A percentile compares a stretch with the other conserved stretches of the same genome.
Conservation (phyloP, 495 filamentous ascomycete genomes). For the Penicillium argentinense region DNA sequence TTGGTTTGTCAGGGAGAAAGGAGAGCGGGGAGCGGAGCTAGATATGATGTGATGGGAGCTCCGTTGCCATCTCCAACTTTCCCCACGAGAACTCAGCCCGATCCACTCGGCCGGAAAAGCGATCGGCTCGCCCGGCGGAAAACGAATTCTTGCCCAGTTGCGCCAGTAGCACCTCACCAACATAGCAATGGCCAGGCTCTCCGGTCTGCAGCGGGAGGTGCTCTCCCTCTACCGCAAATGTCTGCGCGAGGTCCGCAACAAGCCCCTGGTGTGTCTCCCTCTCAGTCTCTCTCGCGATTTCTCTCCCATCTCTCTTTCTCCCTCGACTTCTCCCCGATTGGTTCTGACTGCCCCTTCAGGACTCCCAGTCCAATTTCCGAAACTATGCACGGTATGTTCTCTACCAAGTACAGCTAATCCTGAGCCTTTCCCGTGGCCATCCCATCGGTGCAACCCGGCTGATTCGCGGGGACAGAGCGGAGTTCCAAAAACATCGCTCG, state of each 20-base stretch:
- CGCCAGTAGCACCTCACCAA: constrained; percentile 3
- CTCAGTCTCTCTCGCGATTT: neutral
- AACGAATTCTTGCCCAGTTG: constrained; percentile 18
- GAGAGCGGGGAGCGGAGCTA: too few relatives aligned
- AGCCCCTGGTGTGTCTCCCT: constrained; percentile 63
- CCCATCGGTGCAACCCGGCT: constrained; percentile 11
- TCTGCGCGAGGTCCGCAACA: constrained; percentile 74
- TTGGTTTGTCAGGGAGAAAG: too few relatives aligned
- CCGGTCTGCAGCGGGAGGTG: constrained; percentile 90
- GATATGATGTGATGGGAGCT: too few relatives aligned
- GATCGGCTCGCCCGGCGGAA: constrained; percentile 16
- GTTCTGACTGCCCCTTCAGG: too few relatives aligned
- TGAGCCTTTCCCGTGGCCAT: constrained; percentile 1
- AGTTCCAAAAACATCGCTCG: constrained; percentile 70
- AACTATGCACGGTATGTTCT: constrained; percentile 52
- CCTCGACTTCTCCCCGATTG: too few relatives aligned
- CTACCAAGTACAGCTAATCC: constrained; percentile 4
- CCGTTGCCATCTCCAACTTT: too few relatives aligned
- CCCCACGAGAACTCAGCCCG: too few relatives aligned
- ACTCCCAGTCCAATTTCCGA: constrained; percentile 53
- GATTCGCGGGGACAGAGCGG: constrained; percentile 49
- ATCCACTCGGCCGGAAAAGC: constrained; percentile 27
- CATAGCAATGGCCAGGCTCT: constrained; percentile 52
- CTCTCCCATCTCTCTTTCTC: constrained; percentile 2
- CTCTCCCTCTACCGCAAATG: constrained; percentile 83